phyloP scores from a whole-genome alignment of 805 yeast species.

The Priceomyces carsonii region DNA sequence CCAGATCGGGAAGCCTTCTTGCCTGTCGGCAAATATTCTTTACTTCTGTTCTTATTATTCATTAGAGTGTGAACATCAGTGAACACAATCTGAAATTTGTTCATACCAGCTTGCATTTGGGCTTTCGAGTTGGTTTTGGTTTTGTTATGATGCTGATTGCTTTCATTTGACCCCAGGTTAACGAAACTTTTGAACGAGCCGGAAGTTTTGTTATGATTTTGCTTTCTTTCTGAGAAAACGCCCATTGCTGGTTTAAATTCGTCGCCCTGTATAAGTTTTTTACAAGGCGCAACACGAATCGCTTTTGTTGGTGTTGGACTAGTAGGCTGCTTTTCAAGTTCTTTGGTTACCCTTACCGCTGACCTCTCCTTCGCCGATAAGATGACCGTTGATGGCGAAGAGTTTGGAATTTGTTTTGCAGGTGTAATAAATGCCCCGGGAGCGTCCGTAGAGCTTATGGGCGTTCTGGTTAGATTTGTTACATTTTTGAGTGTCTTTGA shows the following conservation, averaged over 20 bases:
- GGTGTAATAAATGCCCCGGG: constrained; percentile 30
- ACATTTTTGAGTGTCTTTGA: constrained; percentile 29
- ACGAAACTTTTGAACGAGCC: constrained; percentile 9
- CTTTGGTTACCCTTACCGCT: constrained; percentile 9
- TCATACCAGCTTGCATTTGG: constrained; percentile 41
- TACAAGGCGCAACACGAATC: constrained; percentile 5
- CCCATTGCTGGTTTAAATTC: constrained; percentile 39
- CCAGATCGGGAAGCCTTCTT: constrained; percentile 1
- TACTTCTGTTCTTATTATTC: constrained; percentile 19
- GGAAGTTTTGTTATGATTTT: constrained; percentile 5
- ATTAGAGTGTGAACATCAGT: constrained; percentile 37
- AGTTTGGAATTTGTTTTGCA: constrained; percentile 28
- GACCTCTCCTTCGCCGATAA: constrained; percentile 31
- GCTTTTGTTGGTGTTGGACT: constrained; percentile 42
- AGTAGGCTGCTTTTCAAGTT: constrained; percentile 20
- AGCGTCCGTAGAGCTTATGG: constrained; percentile 1
- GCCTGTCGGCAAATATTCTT: constrained; percentile 6
- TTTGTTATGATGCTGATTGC: neutral
- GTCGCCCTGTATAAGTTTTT: constrained; percentile 6
- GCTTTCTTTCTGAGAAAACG: constrained; percentile 28
- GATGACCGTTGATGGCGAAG: constrained; percentile 46
- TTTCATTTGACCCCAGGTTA: constrained; percentile 4
- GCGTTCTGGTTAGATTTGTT: constrained; percentile 17
- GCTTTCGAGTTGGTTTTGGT: constrained; percentile 17
- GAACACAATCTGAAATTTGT: constrained; percentile 48